phyloP scores from a whole-genome alignment of 208 protist genomes.

The Trypanosoma congolense region DNA sequence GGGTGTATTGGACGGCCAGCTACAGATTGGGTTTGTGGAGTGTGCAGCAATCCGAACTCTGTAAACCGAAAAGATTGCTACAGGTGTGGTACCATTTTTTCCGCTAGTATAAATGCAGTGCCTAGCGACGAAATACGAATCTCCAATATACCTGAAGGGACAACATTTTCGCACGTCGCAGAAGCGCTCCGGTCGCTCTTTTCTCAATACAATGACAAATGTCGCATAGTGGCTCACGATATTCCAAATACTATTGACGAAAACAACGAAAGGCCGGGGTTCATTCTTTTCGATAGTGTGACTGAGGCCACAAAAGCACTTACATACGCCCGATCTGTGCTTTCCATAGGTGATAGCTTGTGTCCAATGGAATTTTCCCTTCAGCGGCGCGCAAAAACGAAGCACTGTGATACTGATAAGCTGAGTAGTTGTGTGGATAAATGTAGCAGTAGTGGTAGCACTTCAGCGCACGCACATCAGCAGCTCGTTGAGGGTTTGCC shows the following conservation, averaged over 20 bases:
- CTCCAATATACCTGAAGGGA: constrained; percentile 19
- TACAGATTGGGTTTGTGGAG: constrained; percentile 73
- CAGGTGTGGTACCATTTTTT: constrained; percentile 49
- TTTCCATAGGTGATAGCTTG: constrained; percentile 24
- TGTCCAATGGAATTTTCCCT: constrained; percentile 30
- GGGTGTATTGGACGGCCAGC: constrained; percentile 21
- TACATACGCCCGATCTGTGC: constrained; percentile 35
- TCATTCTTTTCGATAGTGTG: constrained; percentile 38
- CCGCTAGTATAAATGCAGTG: constrained; percentile 28
- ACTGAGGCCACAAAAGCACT: constrained; percentile 50
- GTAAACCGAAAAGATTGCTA: constrained; percentile 55
- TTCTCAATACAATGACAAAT: constrained; percentile 12
- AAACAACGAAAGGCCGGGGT: constrained; percentile 9
- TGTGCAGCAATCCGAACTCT: constrained; percentile 85
- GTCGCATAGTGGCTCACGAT: constrained; percentile 12
- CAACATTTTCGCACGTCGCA: constrained; percentile 21
- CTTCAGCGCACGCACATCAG: background rate
- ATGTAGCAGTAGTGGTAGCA: background rate
- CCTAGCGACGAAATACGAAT: constrained; percentile 47
- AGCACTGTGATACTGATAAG: background rate
- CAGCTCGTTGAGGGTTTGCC: constrained; percentile 20
- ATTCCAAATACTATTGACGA: constrained; percentile 8
- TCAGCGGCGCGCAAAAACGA: constrained; percentile 7
- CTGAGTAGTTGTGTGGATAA: background rate
- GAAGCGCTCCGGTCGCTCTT: constrained; percentile 17